phyloP scores from a whole-genome alignment of 768 basidiomycete species.

The Amanita pseudoporphyria region DNA sequence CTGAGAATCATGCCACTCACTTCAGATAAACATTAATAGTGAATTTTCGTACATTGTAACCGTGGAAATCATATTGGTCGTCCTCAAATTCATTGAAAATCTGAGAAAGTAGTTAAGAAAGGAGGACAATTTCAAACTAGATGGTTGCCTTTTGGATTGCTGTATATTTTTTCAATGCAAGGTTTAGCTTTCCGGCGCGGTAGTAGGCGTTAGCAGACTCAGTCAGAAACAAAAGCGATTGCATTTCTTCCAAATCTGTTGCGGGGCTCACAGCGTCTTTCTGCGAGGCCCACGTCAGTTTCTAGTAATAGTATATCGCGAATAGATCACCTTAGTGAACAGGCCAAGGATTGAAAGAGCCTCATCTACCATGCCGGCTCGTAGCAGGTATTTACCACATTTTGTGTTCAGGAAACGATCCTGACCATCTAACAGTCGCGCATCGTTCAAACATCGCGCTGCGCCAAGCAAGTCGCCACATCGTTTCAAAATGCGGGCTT shows the following conservation, averaged over 20 bases:
- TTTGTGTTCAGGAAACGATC: constrained; percentile 95
- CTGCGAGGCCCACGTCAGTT: constrained; percentile 27
- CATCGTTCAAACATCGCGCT: constrained; percentile 68
- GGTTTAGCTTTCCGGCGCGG: constrained; percentile 52
- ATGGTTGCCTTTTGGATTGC: constrained; percentile 58
- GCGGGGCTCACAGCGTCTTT: constrained; percentile 75
- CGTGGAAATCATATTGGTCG: constrained; percentile 97
- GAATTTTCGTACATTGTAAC: constrained; percentile 84
- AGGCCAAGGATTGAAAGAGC: constrained; percentile 68
- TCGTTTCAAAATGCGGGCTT: constrained; percentile 79
- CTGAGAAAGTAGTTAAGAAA: constrained; percentile 24
- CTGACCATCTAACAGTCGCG: constrained; percentile 81
- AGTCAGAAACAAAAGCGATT: constrained; percentile 76
- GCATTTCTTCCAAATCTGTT: constrained; percentile 90
- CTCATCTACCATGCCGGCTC: constrained; percentile 73
- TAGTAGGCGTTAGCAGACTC: constrained; percentile 74
- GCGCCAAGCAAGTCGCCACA: constrained; percentile 74
- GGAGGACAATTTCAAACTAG: neutral
- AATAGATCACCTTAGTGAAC: constrained; percentile 75
- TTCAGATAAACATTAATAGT: constrained; percentile 79
- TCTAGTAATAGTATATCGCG: neutral
- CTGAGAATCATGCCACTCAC: constrained; percentile 34
- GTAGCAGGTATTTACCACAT: constrained; percentile 79
- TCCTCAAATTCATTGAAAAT: constrained; percentile 84
- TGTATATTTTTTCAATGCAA: constrained; percentile 82